phyloP scores from a whole-genome alignment of 2,329 filamentous ascomycete species.

The Colletotrichum scovillei region DNA sequence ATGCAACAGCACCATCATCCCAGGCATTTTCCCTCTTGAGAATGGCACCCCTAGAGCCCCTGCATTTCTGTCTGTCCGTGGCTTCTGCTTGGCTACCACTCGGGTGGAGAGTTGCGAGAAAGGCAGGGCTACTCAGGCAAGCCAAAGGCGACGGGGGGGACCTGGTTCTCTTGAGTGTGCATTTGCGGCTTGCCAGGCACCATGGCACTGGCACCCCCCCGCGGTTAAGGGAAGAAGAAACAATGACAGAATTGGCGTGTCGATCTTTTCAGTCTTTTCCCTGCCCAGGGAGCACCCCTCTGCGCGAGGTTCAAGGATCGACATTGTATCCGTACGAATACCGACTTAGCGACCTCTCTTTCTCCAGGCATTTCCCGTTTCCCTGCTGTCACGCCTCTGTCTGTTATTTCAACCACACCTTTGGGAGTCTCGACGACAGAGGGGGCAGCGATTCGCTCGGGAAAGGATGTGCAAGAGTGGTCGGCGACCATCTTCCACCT shows the following conservation, averaged over 20 bases:
- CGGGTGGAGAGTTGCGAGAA: slow-evolving; percentile 5
- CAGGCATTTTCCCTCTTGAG: neutral
- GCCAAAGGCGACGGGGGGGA: neutral
- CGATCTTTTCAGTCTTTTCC: slow-evolving; percentile 1
- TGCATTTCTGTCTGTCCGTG: neutral
- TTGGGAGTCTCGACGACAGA: neutral
- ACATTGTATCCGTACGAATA: neutral
- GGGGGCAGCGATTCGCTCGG: slow-evolving; percentile 6
- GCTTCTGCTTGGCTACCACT: slow-evolving; percentile 7
- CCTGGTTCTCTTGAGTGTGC: neutral
- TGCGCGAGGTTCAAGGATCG: neutral
- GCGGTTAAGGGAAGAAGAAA: slow-evolving; percentile 18
- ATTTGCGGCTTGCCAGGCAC: neutral
- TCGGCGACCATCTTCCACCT: slow-evolving; percentile 14
- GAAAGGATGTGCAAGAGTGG: slow-evolving; percentile 16
- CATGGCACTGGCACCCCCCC: neutral
- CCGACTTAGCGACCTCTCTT: slow-evolving; percentile 10
- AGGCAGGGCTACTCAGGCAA: neutral
- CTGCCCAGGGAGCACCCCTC: neutral
- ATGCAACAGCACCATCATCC: slow-evolving; percentile 5
- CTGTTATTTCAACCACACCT: neutral
- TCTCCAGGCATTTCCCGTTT: neutral
- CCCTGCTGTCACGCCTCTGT: neutral
- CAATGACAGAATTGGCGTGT: slow-evolving; percentile 26
- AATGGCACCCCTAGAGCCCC: neutral